Conservation (phyloP, 805 yeast genomes). For the Priceomyces fermenticarens region DNA sequence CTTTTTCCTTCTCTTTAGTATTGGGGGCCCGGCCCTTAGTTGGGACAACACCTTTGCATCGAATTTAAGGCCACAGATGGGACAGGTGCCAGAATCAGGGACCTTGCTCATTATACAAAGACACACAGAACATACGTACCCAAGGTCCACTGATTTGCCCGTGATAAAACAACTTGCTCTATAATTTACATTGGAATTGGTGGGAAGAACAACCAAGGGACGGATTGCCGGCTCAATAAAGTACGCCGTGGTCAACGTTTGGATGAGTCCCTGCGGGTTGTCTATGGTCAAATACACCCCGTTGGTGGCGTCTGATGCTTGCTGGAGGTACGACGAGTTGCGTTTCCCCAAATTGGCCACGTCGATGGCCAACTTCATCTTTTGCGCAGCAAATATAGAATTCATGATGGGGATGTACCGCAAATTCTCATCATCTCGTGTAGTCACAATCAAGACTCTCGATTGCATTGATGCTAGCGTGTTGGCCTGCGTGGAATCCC, state of each 20-base stretch:
- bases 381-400: conserved; percentile 92
- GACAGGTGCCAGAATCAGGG: conserved; percentile 70
- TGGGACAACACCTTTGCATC: conserved; percentile 60
- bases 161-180: conserved; percentile 92
- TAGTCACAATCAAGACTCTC: conserved; percentile 54
- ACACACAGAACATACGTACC: conserved; percentile 94
- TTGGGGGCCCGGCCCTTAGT: conserved; percentile 60
- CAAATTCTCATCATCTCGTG: conserved; percentile 71
- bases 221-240: conserved; percentile 83
- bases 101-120: conserved; percentile 70
- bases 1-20: conserved; percentile 39
- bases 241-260: conserved; percentile 76
- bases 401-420: conserved; percentile 94
- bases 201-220: conserved; percentile 73
- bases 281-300: conserved; percentile 78
- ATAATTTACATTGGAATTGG: conserved; percentile 83
- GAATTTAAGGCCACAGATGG: conserved; percentile 80
- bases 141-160: conserved; percentile 87
- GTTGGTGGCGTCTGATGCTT: conserved; percentile 91
- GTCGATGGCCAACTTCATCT: conserved; percentile 84
- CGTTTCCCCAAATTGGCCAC: conserved; percentile 70
- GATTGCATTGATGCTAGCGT: conserved; percentile 30
- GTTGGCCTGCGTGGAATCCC: conserved; percentile 9
- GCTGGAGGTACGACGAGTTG: conserved; percentile 83
- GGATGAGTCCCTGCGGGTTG: conserved; percentile 74